Evolutionary conservation across 306 rosid genomes (phyloP).

Genomic region (Prinsepia uniflora): DNA sequence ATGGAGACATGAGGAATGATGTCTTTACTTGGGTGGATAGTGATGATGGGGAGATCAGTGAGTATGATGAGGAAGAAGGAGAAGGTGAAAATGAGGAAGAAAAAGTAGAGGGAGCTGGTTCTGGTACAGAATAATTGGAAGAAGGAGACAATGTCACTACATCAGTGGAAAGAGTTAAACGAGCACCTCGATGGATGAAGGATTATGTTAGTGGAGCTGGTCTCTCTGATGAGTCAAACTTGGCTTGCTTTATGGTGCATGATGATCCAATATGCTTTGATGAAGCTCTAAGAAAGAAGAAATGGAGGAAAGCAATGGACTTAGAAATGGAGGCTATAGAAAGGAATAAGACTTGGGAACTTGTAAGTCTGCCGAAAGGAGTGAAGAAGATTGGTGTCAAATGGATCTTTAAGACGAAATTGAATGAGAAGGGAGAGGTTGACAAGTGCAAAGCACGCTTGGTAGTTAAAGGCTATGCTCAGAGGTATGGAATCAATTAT

Average conservation of each 20-base stretch:
- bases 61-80: background rate
- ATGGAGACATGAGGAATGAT: background rate
- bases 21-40: background rate
- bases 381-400: background rate
- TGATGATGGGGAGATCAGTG: background rate
- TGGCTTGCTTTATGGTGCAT: background rate
- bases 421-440: background rate
- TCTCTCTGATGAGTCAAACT: background rate
- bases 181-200: background rate
- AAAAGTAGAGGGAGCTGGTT: background rate
- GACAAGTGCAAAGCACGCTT: constrained; percentile 1
- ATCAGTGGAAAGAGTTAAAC: background rate
- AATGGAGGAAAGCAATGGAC: background rate
- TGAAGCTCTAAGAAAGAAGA: background rate
- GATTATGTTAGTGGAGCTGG: background rate
- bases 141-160: too few species aligned
- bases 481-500: background rate
- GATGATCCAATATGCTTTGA: background rate
- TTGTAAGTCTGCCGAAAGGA: background rate
- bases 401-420: constrained; percentile 1
- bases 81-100: background rate
- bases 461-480: background rate
- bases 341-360: background rate
- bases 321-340: background rate
- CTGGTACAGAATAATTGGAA: too few species aligned